Base-by-base conservation (phyloP, 495 filamentous ascomycete genomes). In the Cercophora scortea region DNA sequence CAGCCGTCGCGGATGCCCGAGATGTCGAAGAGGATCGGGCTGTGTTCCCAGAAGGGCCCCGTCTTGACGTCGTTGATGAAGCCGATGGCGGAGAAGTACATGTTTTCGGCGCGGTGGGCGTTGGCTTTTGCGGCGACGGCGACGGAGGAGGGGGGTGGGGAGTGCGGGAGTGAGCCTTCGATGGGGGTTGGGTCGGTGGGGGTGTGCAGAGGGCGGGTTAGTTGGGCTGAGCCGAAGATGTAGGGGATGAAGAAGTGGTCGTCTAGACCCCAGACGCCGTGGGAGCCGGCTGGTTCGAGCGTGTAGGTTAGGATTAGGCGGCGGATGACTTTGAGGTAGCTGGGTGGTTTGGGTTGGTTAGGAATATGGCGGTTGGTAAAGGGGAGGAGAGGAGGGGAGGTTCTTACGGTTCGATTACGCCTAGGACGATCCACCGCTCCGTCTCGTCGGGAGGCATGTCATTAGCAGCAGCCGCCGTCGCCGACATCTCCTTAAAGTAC, bases 51-150 rank as follows among this genome's bases (percentile, higher is more conserved):
- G 68, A 99, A 99, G 1, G 94, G 93, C 0, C 93, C 93, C 49
- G 75, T 89, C 66, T 99, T 99, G 47, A 99, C 93, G 71, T 97
- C 94, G 65, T 96, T 86, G 62, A 99, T 96, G 71, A 99, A 99
- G 8, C 89, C 91, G 55, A 99, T 79, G n/a, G 93, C 94, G n/a
- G 84, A 85, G 74, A 96, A 99, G 67, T 99, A 99, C 75, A 99
- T 80, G 66, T 96, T 96, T 12, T 60, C 72, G 48, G 75, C 73
- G 49, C 89, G 75, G 64, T 90, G 82, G 41, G 76, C 70, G 42
- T 87, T 77, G 32, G 95, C 90, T 13, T 81, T 65, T 19, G 68
- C 70, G 3, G 72, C 60, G 56, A 90, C 90, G 10, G 79, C 74
- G 5, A 96, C 79, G 51, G 82, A 81, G 6, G 69, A 66, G 2